phyloP scores from a whole-genome alignment of 1,139 yeast species.

The Debaryomycetaceae sp. region DNA sequence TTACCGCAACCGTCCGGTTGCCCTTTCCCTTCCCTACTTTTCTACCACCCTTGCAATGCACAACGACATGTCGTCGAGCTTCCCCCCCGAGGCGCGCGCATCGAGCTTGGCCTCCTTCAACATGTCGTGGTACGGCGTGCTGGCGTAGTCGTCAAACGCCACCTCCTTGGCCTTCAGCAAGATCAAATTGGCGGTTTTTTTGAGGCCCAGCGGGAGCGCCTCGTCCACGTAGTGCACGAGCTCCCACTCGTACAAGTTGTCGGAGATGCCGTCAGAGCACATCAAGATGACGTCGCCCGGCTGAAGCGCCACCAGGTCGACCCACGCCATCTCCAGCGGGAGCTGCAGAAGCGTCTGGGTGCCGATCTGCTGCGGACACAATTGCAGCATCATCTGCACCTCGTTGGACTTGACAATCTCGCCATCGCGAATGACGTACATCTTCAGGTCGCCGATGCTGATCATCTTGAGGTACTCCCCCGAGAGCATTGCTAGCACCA shows the following conservation, averaged over 20 bases:
- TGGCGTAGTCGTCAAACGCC: slow-evolving; percentile 52
- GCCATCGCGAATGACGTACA: slow-evolving; percentile 48
- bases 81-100: slow-evolving; percentile 46
- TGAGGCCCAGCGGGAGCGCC: slow-evolving; percentile 26
- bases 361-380: slow-evolving; percentile 57
- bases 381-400: slow-evolving; percentile 43
- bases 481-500: slow-evolving; percentile 47
- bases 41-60: slow-evolving; percentile 44
- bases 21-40: slow-evolving; percentile 7
- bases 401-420: slow-evolving; percentile 41
- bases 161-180: slow-evolving; percentile 44
- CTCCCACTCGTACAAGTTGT: slow-evolving; percentile 49
- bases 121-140: slow-evolving; percentile 51
- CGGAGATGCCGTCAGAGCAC: slow-evolving; percentile 55
- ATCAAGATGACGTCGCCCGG: slow-evolving; percentile 41
- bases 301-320: slow-evolving; percentile 35
- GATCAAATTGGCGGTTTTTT: slow-evolving; percentile 36
- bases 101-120: slow-evolving; percentile 35
- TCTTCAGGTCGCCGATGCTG: slow-evolving; percentile 54
- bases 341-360: slow-evolving; percentile 42
- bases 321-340: slow-evolving; percentile 52
- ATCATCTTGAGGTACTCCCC: slow-evolving; percentile 46
- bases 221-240: slow-evolving; percentile 35
- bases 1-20: no score
- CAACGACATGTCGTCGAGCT: slow-evolving; percentile 52